Conservation (phyloP, 2,329 filamentous ascomycete genomes). For the Colletotrichum falcatum region DNA sequence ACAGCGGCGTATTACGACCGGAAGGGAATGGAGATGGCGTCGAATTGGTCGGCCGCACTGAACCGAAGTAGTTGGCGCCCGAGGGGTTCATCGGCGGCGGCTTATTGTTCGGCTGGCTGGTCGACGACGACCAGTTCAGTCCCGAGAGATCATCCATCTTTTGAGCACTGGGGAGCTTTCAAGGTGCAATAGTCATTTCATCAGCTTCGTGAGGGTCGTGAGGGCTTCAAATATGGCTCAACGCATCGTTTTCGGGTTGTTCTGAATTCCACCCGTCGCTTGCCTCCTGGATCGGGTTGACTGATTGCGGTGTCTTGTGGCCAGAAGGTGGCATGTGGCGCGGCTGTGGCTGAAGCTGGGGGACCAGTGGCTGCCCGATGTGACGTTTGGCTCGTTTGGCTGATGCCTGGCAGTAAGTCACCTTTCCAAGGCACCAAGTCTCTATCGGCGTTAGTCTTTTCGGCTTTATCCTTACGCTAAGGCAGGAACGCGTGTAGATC, state of each 20-base stretch:
- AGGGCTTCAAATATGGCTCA: constrained; percentile 30
- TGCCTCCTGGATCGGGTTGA: constrained; percentile 28
- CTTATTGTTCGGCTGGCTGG: constrained; percentile 54
- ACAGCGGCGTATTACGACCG: constrained; percentile 68
- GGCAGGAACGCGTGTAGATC: constrained; percentile 11
- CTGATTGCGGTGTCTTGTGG: constrained; percentile 38
- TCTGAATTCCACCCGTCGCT: constrained; percentile 15
- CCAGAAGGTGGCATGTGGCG: constrained; percentile 36
- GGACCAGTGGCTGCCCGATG: not conserved
- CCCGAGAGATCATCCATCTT: constrained; percentile 72
- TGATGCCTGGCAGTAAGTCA: not conserved
- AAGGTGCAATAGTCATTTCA: constrained; percentile 35
- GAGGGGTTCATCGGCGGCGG: constrained; percentile 58
- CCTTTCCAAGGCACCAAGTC: not conserved
- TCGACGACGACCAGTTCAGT: constrained; percentile 66
- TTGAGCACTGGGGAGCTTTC: constrained; percentile 37
- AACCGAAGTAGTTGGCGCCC: constrained; percentile 57
- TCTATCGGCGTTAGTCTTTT: constrained; percentile 1
- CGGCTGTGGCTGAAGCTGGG: constrained; percentile 36
- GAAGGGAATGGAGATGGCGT: constrained; percentile 68
- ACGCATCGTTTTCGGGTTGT: constrained; percentile 39
- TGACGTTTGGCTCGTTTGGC: too few species aligned
- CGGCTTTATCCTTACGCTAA: not conserved
- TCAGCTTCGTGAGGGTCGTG: constrained; percentile 40
- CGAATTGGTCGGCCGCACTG: constrained; percentile 66